phyloP scores from a whole-genome alignment of 495 filamentous ascomycete genomes.

The Penicillium atrosanguineum region DNA sequence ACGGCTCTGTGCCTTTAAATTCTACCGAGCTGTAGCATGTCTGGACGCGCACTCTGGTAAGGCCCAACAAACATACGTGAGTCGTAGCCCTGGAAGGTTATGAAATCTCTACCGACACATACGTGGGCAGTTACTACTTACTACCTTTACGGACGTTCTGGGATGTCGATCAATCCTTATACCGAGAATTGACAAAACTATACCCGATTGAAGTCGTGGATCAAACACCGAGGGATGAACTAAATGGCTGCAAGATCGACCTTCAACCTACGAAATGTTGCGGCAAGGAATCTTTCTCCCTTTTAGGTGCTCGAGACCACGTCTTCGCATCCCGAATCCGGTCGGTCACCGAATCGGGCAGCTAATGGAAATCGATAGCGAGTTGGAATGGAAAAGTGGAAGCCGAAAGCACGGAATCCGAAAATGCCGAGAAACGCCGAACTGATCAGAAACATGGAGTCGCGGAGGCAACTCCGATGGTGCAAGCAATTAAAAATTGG shows the following conservation, averaged over 20 bases:
- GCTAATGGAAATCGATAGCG: not conserved
- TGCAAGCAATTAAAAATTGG: conserved; percentile 3
- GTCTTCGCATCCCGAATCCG: not conserved
- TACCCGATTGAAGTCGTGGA: not conserved
- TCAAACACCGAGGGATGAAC: not conserved
- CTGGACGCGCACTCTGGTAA: too few species aligned
- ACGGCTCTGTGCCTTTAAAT: too few species aligned
- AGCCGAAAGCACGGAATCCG: not conserved
- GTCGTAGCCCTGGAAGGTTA: too few species aligned
- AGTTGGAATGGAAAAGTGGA: not conserved
- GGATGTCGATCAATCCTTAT: not conserved
- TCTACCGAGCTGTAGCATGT: too few species aligned
- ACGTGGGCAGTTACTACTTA: too few species aligned
- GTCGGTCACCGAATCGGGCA: not conserved
- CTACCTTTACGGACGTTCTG: too few species aligned
- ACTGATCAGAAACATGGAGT: not conserved
- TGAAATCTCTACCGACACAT: too few species aligned
- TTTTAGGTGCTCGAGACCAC: not conserved
- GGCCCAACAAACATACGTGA: too few species aligned
- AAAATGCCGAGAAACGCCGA: conserved; percentile 16
- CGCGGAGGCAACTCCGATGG: conserved; percentile 11
- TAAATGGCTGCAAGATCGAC: not conserved
- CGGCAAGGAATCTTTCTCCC: not conserved
- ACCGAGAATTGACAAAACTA: not conserved
- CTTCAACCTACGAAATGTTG: not conserved